Evolutionary conservation across 345 rosid genomes (phyloP).

Genomic region (Populus deltoides): DNA sequence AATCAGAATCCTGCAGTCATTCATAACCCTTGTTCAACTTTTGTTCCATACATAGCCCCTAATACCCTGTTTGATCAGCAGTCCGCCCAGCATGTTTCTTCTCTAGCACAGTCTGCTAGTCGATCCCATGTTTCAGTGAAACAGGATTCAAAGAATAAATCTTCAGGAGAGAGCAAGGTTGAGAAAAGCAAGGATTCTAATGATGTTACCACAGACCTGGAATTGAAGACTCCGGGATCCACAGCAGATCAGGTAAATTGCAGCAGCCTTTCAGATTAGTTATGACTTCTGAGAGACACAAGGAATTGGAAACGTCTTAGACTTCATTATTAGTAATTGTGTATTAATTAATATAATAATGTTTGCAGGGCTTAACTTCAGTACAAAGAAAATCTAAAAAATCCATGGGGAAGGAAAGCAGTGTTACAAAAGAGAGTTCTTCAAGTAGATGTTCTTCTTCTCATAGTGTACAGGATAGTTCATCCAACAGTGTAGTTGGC

Average conservation of each 20-base stretch:
- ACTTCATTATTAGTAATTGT: background rate
- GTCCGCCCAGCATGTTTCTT: conserved; percentile 42
- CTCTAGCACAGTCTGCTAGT: conserved; percentile 36
- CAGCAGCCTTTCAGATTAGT: background rate
- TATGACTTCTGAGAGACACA: background rate
- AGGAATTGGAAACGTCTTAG: background rate
- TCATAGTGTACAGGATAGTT: conserved; percentile 63
- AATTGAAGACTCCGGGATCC: conserved; percentile 86
- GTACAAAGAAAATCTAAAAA: conserved; percentile 49
- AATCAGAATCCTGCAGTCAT: conserved; percentile 67
- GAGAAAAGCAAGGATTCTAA: conserved; percentile 57
- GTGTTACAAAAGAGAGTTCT: conserved; percentile 45
- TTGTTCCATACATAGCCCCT: conserved; percentile 64
- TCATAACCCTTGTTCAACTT: conserved; percentile 62
- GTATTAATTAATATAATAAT: background rate
- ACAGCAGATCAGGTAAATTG: conserved; percentile 59
- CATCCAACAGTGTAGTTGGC: conserved; percentile 65
- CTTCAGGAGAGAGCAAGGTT: conserved; percentile 53
- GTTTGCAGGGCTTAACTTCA: conserved; percentile 51
- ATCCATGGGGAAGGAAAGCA: conserved; percentile 39
- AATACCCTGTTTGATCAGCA: conserved; percentile 57
- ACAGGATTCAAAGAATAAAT: conserved; percentile 49
- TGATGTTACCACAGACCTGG: conserved; percentile 73
- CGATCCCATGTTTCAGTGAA: conserved; percentile 38
- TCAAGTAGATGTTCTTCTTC: conserved; percentile 76